Evolutionary conservation across 306 rosid genomes (phyloP).

Genomic region (Cucurbita argyrosperma): DNA sequence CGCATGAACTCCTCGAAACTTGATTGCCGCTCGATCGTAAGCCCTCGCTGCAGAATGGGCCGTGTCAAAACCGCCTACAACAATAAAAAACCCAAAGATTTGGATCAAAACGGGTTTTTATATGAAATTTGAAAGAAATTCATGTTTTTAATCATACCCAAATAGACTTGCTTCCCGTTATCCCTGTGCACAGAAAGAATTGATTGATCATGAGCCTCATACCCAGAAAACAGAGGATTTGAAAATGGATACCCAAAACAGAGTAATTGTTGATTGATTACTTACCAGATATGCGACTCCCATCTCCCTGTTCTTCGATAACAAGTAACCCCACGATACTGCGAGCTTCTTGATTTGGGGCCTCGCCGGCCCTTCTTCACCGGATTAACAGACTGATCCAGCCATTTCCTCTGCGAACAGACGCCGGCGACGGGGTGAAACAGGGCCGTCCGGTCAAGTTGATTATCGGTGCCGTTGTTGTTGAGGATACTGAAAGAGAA

Average conservation of each 20-base stretch:
- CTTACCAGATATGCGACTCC: conserved; percentile 95
- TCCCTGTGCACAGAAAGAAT: conserved; percentile 39
- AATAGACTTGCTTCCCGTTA: conserved; percentile 85
- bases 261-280: not conserved
- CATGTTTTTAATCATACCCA: conserved; percentile 38
- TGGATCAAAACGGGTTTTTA: not conserved
- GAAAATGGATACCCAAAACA: not conserved
- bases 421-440: conserved; percentile 33
- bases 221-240: not conserved
- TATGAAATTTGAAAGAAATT: not conserved
- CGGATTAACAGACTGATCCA: conserved; percentile 23
- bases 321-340: conserved; percentile 90
- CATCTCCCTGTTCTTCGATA: conserved; percentile 88
- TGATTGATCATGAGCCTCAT: not conserved
- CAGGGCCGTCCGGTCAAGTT: conserved; percentile 34
- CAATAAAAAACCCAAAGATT: not conserved
- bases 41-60: conserved; percentile 94
- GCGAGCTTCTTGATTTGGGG: conserved; percentile 83
- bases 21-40: conserved; percentile 92
- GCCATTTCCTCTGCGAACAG: conserved; percentile 22
- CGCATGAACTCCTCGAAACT: conserved; percentile 77
- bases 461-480: conserved; percentile 1
- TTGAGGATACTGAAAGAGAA: conserved; percentile 39
- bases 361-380: conserved; percentile 80
- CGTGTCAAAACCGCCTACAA: conserved; percentile 77